Evolutionary conservation across 164 flowering plant genomes (phyloP).

Genomic region (Aristolochia contorta): DNA sequence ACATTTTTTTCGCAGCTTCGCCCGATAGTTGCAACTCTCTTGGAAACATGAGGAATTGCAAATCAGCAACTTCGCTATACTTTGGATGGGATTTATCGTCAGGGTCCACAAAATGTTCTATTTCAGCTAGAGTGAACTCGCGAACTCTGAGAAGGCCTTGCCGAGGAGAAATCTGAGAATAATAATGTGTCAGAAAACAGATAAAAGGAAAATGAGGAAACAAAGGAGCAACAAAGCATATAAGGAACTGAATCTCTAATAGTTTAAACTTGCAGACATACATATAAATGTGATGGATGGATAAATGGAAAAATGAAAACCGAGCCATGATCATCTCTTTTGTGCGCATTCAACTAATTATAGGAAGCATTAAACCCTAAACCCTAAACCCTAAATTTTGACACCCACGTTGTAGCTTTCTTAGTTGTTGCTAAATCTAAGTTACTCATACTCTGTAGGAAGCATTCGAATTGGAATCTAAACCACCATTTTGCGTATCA

Average conservation of each 20-base stretch:
- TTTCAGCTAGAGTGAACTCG: conserved; percentile 93
- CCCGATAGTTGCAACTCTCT: conserved; percentile 82
- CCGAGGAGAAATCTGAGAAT: conserved; percentile 82
- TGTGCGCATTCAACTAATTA: too few species aligned
- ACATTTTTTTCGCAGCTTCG: conserved; percentile 43
- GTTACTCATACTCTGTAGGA: too few species aligned
- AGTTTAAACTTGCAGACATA: neutral
- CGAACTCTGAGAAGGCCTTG: conserved; percentile 97
- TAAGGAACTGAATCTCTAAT: neutral
- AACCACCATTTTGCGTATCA: too few species aligned
- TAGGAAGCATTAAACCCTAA: too few species aligned
- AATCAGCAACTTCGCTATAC: conserved; percentile 55
- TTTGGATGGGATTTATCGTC: conserved; percentile 90
- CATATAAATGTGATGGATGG: neutral
- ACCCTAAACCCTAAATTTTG: too few species aligned
- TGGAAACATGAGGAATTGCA: conserved; percentile 94
- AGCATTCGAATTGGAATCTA: too few species aligned
- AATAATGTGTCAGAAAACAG: neutral
- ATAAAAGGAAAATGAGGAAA: neutral
- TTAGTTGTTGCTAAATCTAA: too few species aligned
- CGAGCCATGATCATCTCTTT: neutral
- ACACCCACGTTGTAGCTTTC: too few species aligned
- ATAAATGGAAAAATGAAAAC: neutral
- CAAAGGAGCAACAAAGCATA: neutral
- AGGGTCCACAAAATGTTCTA: conserved; percentile 97